Evolutionary conservation across 768 basidiomycete species (phyloP).

Genomic region (Ramaria sp.): DNA sequence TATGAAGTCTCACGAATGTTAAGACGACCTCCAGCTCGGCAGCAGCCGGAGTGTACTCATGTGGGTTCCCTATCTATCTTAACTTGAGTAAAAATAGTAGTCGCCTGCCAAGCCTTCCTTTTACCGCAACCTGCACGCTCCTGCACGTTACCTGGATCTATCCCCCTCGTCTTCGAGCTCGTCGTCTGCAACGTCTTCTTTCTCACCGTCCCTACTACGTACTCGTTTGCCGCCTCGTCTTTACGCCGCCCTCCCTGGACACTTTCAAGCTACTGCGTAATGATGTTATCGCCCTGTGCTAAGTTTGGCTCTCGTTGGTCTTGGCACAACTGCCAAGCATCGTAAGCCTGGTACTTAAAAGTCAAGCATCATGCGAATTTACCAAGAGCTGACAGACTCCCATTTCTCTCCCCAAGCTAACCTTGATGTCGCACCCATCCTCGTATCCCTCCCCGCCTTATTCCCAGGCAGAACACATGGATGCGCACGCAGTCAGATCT

Average conservation of each 20-base stretch:
- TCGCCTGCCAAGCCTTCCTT: constrained; percentile 5
- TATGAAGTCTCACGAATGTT: too few relatives aligned
- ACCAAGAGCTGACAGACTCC: background rate
- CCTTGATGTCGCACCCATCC: constrained; percentile 3
- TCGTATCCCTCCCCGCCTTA: constrained; percentile 17
- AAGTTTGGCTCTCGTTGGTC: constrained; percentile 8
- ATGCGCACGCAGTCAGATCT: constrained; percentile 14
- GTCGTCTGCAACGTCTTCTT: background rate
- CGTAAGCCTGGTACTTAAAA: constrained; percentile 5
- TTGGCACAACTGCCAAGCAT: constrained; percentile 8
- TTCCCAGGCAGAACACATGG: constrained; percentile 2
- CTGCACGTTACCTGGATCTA: background rate
- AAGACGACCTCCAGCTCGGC: background rate
- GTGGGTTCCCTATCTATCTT: background rate
- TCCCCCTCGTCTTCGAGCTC: background rate
- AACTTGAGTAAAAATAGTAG: constrained; percentile 1
- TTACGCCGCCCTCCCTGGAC: background rate
- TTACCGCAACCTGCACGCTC: background rate
- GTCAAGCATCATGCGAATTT: constrained; percentile 3
- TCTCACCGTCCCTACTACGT: background rate
- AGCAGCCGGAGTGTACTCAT: background rate
- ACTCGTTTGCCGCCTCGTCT: background rate
- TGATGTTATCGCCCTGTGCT: constrained; percentile 8
- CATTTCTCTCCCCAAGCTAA: background rate
- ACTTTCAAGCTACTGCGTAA: background rate